Percentiles rank a stretch among this genome's conserved stretches.
These are phyloP conservation scores for Microbotryum violaceum DNA, from an alignment of 1,284 basidiomycete genomes.

Conservation along the genomic window DNA sequence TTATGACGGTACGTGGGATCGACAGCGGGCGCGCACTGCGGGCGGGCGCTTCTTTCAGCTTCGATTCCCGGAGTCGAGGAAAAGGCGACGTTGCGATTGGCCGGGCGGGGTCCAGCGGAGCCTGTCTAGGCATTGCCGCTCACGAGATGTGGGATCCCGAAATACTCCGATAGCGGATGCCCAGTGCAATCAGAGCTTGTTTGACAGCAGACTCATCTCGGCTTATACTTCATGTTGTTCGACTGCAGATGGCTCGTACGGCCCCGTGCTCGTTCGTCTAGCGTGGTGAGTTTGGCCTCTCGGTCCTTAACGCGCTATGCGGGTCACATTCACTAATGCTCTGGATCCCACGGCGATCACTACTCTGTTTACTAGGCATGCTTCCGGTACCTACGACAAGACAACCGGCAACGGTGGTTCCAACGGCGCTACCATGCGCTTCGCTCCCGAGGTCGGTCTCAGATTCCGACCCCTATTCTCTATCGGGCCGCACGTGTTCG, in stretches of 20 bases:
- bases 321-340: not conserved
- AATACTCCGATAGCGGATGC: no score
- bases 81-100: no score
- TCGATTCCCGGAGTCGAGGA: no score
- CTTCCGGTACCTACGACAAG: constrained; percentile 77
- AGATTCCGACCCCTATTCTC: no score
- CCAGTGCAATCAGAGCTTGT: not conserved
- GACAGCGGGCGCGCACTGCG: not conserved
- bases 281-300: constrained; percentile 52
- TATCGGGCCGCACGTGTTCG: no score
- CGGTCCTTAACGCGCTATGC: not conserved
- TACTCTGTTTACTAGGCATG: constrained; percentile 48
- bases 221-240: not conserved
- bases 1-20: constrained; percentile 63
- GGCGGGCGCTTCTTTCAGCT: no score
- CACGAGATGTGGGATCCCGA: no score
- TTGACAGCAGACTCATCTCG: not conserved
- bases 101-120: no score
- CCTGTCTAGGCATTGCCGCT: no score
- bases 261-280: constrained; percentile 81
- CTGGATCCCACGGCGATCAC: not conserved
- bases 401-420: constrained; percentile 29
- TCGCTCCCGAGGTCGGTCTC: constrained; percentile 27
- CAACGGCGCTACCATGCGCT: constrained; percentile 36
- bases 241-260: constrained; percentile 73